Evolutionary conservation across 1,284 basidiomycete genomes (phyloP).

Genomic region (Leccinum subspadiceum): DNA sequence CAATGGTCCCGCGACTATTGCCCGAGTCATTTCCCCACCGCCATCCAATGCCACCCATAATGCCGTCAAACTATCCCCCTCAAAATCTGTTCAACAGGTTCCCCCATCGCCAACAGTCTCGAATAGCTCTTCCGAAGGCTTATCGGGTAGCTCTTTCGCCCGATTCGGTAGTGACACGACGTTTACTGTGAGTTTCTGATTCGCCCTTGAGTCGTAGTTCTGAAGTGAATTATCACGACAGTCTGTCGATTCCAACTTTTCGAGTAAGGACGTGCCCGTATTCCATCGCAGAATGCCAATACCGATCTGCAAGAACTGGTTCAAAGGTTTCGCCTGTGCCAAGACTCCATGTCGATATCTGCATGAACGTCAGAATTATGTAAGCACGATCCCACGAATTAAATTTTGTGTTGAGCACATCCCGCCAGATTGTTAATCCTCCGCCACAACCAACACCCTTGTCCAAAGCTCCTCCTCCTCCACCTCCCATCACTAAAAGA

Average conservation of each 20-base stretch:
- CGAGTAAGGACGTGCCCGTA: not conserved
- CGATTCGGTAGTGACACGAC: slow-evolving; percentile 18
- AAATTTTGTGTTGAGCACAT: not conserved
- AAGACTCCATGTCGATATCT: not conserved
- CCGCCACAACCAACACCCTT: not conserved
- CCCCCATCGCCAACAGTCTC: slow-evolving; percentile 19
- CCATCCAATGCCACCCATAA: not conserved
- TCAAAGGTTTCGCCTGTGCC: not conserved
- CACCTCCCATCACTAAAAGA: not conserved
- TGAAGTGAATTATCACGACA: slow-evolving; percentile 1
- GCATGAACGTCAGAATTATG: slow-evolving; percentile 11
- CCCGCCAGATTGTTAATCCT: not conserved
- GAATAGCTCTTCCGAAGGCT: slow-evolving; percentile 22
- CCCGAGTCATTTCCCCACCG: slow-evolving; percentile 11
- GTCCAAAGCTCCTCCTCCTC: not conserved
- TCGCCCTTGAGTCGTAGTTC: not conserved
- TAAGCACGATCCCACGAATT: not conserved
- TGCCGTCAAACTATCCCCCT: slow-evolving; percentile 15
- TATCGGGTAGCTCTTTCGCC: slow-evolving; percentile 13
- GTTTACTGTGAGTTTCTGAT: slow-evolving; percentile 17
- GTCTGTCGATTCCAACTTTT: slow-evolving; percentile 21
- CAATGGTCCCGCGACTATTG: slow-evolving; percentile 2
- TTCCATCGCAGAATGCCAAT: not conserved
- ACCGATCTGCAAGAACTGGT: slow-evolving; percentile 13
- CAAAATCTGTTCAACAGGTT: not conserved